Conservation (phyloP, 2,329 filamentous ascomycete species). For the Diaporthe sp. region DNA sequence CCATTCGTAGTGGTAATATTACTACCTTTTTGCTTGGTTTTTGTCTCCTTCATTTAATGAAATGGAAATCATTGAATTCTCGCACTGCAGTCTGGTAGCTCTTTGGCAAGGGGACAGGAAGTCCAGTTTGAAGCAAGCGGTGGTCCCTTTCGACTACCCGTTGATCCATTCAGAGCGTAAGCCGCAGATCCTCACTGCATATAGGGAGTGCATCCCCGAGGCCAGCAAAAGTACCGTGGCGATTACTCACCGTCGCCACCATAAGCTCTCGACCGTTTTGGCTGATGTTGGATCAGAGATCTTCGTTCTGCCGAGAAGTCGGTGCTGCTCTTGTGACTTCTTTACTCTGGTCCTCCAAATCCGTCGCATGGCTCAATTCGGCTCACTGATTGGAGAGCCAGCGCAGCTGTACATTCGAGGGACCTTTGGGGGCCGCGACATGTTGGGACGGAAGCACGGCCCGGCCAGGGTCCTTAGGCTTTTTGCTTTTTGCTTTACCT, state of each 20-base stretch:
- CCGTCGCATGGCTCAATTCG: background rate
- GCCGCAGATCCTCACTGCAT: background rate
- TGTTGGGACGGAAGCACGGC: background rate
- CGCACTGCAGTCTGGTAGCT: background rate
- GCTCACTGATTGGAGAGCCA: background rate
- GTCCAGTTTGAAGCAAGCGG: background rate
- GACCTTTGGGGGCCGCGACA: background rate
- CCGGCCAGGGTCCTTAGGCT: background rate
- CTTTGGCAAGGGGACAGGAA: background rate
- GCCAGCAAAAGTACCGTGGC: background rate
- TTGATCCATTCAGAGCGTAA: background rate
- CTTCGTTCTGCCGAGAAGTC: background rate
- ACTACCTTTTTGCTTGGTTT: slow-evolving; percentile 13
- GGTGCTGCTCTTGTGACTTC: background rate
- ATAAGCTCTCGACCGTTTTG: background rate
- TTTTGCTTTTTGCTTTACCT: background rate
- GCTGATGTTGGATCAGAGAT: slow-evolving; percentile 1
- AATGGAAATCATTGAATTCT: background rate
- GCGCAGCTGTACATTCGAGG: background rate
- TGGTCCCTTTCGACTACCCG: no score
- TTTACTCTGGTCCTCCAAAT: background rate
- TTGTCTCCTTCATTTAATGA: background rate
- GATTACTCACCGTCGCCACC: background rate
- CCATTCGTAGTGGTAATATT: slow-evolving; percentile 37
- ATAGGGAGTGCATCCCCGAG: background rate